phyloP scores from a whole-genome alignment of 352 stramenopile species.

The Pythium vanterpoolii region DNA sequence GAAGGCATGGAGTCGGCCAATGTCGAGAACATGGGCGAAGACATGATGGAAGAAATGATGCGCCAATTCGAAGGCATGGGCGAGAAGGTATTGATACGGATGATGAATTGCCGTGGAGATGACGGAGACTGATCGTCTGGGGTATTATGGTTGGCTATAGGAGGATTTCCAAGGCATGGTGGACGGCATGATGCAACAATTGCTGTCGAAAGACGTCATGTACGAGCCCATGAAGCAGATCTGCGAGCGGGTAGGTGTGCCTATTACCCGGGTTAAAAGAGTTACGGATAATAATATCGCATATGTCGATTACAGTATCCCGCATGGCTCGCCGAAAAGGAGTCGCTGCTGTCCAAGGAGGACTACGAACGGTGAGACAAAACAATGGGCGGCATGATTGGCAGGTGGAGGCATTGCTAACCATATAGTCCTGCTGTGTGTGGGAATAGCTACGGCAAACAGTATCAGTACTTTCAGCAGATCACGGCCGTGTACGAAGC shows the following conservation, averaged over 20 bases:
- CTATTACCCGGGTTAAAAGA: not conserved
- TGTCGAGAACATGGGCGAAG: conserved; percentile 89
- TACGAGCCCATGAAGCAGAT: conserved; percentile 98
- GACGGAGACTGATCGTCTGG: not conserved
- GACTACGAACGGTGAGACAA: conserved; percentile 85
- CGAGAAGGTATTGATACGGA: conserved; percentile 67
- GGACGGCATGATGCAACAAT: conserved; percentile 97
- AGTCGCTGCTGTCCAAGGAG: conserved; percentile 81
- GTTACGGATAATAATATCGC: not conserved
- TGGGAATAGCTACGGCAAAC: conserved; percentile 86
- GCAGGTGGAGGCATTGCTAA: not conserved
- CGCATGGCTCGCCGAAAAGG: conserved; percentile 94
- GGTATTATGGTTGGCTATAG: conserved; percentile 24
- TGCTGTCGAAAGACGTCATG: conserved; percentile 98
- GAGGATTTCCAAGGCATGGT: conserved; percentile 92
- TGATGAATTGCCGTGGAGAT: not conserved
- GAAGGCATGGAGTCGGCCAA: conserved; percentile 78
- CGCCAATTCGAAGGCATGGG: conserved; percentile 94
- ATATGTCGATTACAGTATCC: conserved; percentile 84
- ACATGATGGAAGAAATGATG: conserved; percentile 97
- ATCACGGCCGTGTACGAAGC: conserved; percentile 97
- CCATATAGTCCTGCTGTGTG: not conserved
- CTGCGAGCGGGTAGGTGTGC: conserved; percentile 70
- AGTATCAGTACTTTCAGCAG: conserved; percentile 97
- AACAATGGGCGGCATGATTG: not conserved